Conservation (phyloP, 306 rosid genomes). For the Hylodesmum podocarpum region DNA sequence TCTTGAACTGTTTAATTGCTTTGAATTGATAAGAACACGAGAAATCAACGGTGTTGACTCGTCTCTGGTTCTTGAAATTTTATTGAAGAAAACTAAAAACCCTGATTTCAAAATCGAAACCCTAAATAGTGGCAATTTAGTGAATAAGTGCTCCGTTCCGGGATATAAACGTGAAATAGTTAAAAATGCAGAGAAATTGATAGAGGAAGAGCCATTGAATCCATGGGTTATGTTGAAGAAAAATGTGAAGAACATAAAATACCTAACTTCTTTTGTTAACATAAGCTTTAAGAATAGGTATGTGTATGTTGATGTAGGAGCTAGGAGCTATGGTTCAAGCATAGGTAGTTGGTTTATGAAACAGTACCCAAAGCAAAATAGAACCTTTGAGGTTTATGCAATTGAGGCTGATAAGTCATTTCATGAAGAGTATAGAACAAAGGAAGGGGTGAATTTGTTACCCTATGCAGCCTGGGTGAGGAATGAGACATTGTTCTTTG, state of each 20-base stretch:
- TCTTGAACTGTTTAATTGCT: slow-evolving; percentile 51
- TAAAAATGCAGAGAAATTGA: slow-evolving; percentile 41
- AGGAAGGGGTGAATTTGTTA: slow-evolving; percentile 41
- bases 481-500: slow-evolving; percentile 67
- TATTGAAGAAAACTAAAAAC: slow-evolving; percentile 43
- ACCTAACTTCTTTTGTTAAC: slow-evolving; percentile 55
- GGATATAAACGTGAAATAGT: slow-evolving; percentile 46
- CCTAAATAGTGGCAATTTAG: background rate
- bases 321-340: slow-evolving; percentile 52
- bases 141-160: slow-evolving; percentile 32
- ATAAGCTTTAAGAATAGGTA: slow-evolving; percentile 55
- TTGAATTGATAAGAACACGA: slow-evolving; percentile 40
- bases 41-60: slow-evolving; percentile 48
- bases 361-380: slow-evolving; percentile 62
- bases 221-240: slow-evolving; percentile 51
- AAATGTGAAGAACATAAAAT: slow-evolving; percentile 47
- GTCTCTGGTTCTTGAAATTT: slow-evolving; percentile 39
- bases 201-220: slow-evolving; percentile 47
- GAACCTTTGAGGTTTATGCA: slow-evolving; percentile 53
- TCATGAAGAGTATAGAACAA: slow-evolving; percentile 47
- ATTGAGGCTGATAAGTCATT: slow-evolving; percentile 56
- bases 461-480: slow-evolving; percentile 73
- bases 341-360: slow-evolving; percentile 63
- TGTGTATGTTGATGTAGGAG: slow-evolving; percentile 60
- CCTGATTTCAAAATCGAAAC: background rate